Conservation (phyloP, 1,284 basidiomycete species). For the Cryptococcus hybrid region DNA sequence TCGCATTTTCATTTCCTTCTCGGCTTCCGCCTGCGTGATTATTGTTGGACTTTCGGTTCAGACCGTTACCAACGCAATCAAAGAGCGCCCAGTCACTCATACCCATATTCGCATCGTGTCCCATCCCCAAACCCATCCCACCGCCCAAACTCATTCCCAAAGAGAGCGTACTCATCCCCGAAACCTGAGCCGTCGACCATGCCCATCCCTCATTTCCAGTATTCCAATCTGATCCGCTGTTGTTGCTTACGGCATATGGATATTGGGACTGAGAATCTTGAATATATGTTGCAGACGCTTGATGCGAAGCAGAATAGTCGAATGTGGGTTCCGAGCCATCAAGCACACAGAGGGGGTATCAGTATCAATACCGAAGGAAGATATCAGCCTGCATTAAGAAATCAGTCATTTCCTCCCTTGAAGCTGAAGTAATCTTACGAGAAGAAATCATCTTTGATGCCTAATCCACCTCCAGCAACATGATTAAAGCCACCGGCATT, state of each 20-base stretch:
- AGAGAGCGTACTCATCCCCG: background rate
- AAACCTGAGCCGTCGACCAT: too few relatives aligned
- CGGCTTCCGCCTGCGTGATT: too few relatives aligned
- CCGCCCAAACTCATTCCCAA: background rate
- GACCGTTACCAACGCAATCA: background rate
- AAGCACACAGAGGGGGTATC: constrained; percentile 2
- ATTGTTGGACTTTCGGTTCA: too few relatives aligned
- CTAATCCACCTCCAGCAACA: constrained; percentile 16
- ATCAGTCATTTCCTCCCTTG: background rate
- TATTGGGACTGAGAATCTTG: too few relatives aligned
- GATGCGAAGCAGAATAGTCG: constrained; percentile 5
- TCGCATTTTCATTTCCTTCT: too few relatives aligned
- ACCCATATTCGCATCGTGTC: constrained; percentile 2
- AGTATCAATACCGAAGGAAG: constrained; percentile 20
- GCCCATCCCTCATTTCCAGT: too few relatives aligned
- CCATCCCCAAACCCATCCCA: background rate
- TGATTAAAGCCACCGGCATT: constrained; percentile 10
- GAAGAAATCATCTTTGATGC: constrained; percentile 28
- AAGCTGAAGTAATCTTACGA: constrained; percentile 15
- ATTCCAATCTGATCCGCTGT: too few relatives aligned
- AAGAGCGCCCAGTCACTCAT: constrained; percentile 13
- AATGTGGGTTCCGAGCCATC: constrained; percentile 12
- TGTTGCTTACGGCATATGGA: too few relatives aligned
- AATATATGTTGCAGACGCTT: too few relatives aligned
- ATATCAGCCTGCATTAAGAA: constrained; percentile 10